Base-by-base conservation (phyloP, 1,139 yeast genomes). In the Geotrichum restrictum region DNA sequence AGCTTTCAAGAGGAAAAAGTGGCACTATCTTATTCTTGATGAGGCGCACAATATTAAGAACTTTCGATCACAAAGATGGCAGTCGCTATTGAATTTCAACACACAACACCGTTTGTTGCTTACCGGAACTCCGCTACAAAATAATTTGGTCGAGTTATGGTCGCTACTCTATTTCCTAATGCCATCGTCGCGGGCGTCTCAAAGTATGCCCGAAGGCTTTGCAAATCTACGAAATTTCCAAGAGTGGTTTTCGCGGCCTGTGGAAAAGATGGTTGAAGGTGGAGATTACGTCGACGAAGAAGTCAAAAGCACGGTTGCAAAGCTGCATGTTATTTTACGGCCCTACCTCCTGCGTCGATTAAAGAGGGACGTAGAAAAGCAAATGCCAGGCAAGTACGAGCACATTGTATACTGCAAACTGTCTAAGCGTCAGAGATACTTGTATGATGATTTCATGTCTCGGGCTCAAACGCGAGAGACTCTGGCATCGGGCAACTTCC, bases 11-110 rank as follows among this genome's bases (percentile, higher is more conserved):
- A 78, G 98, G 65, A 86, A 94, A 65, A 81, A 79, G 62, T 93
- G 99, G 99, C 86, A 83, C 65, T 93, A 91, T 67, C 87, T 94
- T 96, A 89, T 93, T 62, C 76, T 93, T 56, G 99, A 94, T 71
- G 99, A 94, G 67, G 99, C 99, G 0, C 99, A 94, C 68, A 94
- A 94, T 63, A 94, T 94, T 70, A 94, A 94, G 68, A 94, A 94
- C 62, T 93, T 93, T 72, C 76, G 96, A 61, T 93, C 98, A 1
- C 94, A 93, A 53, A 80, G 99, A 62, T 93, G 99, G 99, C 94
- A 87, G 71, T 95, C 98, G 0, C 73, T 94, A 52, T 75, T 94
- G 58, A 94, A 94, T 67, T 94, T 94, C 72, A 94, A 91, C 62
- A 87, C 98, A 0, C 93, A 85, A 63, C 81, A 94, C 65, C 78